Evolutionary conservation across 2,329 filamentous ascomycete genomes (phyloP), one percentile per base, ranked within the genome.

Genomic region (Juglanconis sp.): DNA sequence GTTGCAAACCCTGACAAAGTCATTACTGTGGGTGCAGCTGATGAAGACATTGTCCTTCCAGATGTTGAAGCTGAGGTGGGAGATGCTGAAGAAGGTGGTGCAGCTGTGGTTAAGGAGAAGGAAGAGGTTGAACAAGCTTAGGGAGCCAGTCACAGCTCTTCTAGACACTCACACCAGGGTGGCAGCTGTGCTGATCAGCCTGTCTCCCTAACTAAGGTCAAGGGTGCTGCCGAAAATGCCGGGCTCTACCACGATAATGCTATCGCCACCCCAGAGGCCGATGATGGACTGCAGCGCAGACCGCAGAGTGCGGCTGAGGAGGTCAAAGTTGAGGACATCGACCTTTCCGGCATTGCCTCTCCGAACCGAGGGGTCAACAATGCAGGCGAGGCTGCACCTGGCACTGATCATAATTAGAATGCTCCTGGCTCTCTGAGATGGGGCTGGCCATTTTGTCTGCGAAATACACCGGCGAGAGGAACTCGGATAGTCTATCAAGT

Each of bases 41-140:
- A 32, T 32, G 50, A 9, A 8, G 60, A 42, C 38, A 11, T 42
- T 11, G n/a, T 13, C 6, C 11, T 42, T 15, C 38, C 53, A 11
- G 49, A 24, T 35, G 44, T 44, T 34, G 60, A 60, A n/a, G 30
- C 36, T 35, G 60, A 47, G 13, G 46, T 44, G 13, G 38, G 3
- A 7, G 57, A 24, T 49, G 57, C 49, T 13, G 47, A 32, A 3
- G 51, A 7, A 9, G 48, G 17, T 9, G 53, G 36, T 13, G 53
- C 35, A 2, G 61, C 52, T 15, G 54, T 48, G 8, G 53, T 53
- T 30, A 58, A 57, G 3, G 61, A 46, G 50, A 53, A 63, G 35
- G 55, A 51, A 34, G 36, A 51, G 24, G 47, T 6, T 40, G 30
- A 9, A 30, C 24, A 40, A 10, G 47, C 38, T 34, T 57, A 57